Conservation (phyloP, 2,329 filamentous ascomycete genomes). For the Talaromyces rugulosus region DNA sequence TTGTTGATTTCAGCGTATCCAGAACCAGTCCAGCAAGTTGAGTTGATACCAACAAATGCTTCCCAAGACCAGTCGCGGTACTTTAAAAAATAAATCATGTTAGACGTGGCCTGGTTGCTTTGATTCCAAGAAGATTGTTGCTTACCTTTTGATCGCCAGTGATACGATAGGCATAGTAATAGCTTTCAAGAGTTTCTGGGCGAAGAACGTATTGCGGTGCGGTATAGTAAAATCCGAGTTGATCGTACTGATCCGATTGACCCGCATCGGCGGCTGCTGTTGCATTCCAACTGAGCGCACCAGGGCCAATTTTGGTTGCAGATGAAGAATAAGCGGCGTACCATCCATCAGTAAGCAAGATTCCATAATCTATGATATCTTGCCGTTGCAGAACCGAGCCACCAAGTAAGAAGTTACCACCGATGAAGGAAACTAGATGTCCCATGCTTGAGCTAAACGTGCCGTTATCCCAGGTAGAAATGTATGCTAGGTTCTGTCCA, state of each 20-base stretch:
- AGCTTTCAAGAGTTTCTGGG: constrained; percentile 76
- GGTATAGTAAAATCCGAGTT: constrained; percentile 68
- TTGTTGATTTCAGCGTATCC: constrained; percentile 64
- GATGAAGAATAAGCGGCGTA: constrained; percentile 67
- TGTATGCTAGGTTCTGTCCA: constrained; percentile 66
- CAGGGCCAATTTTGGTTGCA: constrained; percentile 70
- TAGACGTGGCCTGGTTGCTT: too few relatives aligned
- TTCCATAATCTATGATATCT: constrained; percentile 70
- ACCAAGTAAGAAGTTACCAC: constrained; percentile 81
- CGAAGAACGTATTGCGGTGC: constrained; percentile 62
- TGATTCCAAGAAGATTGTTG: background rate
- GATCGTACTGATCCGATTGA: constrained; percentile 57
- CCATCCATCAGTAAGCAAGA: constrained; percentile 67
- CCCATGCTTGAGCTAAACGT: constrained; percentile 30
- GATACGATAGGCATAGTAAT: constrained; percentile 80
- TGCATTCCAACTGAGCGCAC: constrained; percentile 61
- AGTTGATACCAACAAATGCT: constrained; percentile 65
- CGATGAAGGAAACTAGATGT: constrained; percentile 72
- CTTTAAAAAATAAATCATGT: constrained; percentile 15
- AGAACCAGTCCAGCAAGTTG: constrained; percentile 57
- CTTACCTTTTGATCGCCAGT: constrained; percentile 61
- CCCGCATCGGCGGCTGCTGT: constrained; percentile 40
- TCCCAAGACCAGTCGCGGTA: constrained; percentile 85
- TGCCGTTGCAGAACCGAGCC: constrained; percentile 63
- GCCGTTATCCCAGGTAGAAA: constrained; percentile 40